A percentile compares a stretch with the other conserved stretches of the same genome.
phyloP scores from a whole-genome alignment of 116 monocot species.

The Phalaenopsis hybrid region DNA sequence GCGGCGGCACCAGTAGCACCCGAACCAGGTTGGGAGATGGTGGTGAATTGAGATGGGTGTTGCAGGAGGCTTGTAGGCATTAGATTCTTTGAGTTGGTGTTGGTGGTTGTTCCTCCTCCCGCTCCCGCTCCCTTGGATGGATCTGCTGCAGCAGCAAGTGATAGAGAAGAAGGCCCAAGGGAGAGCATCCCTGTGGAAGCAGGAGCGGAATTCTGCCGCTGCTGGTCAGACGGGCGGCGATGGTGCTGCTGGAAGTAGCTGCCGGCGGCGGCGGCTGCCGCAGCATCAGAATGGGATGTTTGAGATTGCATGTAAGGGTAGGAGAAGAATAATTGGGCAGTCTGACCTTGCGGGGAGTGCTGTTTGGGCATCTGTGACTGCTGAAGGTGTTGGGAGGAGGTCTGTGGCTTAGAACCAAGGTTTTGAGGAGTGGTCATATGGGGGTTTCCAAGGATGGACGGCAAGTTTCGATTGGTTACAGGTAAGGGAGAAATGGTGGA shows the following conservation, averaged over 20 bases:
- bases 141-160: slow-evolving; percentile 24
- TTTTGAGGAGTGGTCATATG: slow-evolving; percentile 21
- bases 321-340: slow-evolving; percentile 10
- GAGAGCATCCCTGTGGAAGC: slow-evolving; percentile 29
- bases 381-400: slow-evolving; percentile 15
- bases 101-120: slow-evolving; percentile 1
- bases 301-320: slow-evolving; percentile 20
- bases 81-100: slow-evolving; percentile 16
- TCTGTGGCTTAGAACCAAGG: slow-evolving; percentile 11
- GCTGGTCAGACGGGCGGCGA: slow-evolving; percentile 9
- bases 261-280: neutral
- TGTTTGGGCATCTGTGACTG: slow-evolving; percentile 12
- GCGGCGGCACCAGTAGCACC: neutral
- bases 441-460: slow-evolving; percentile 70
- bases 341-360: slow-evolving; percentile 11
- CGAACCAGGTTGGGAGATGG: slow-evolving; percentile 13
- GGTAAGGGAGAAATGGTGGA: slow-evolving; percentile 18
- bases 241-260: slow-evolving; percentile 17
- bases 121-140: slow-evolving; percentile 21
- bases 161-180: slow-evolving; percentile 24
- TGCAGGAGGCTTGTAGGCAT: slow-evolving; percentile 20
- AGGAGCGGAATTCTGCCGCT: slow-evolving; percentile 18
- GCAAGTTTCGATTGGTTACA: slow-evolving; percentile 26
- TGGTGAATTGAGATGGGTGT: slow-evolving; percentile 26
- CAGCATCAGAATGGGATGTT: slow-evolving; percentile 9